A percentile compares a stretch with the other conserved stretches of the same genome.
phyloP scores from a whole-genome alignment of 1,284 basidiomycete species.

The Ceratobasidium sp. region DNA sequence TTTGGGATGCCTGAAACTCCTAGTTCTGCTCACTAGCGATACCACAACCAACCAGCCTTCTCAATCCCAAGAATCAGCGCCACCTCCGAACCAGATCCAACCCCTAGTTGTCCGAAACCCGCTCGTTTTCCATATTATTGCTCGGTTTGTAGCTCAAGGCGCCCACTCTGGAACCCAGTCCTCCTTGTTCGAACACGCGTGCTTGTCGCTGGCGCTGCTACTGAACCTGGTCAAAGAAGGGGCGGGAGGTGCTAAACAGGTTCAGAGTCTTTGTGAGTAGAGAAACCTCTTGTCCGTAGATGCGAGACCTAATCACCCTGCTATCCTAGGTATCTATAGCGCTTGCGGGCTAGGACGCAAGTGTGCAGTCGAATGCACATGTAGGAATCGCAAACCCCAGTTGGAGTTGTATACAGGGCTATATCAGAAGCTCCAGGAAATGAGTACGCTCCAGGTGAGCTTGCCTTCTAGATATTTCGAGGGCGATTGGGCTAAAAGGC shows the following conservation, averaged over 20 bases:
- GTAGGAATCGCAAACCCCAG: conserved; percentile 28
- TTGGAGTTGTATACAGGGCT: conserved; percentile 16
- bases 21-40: conserved; percentile 49
- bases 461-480: neutral
- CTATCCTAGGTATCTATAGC: conserved; percentile 62
- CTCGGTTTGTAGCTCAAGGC: conserved; percentile 33
- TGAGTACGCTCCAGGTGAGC: conserved; percentile 29
- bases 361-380: conserved; percentile 25
- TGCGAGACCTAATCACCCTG: conserved; percentile 10
- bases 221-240: conserved; percentile 76
- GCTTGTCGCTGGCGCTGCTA: conserved; percentile 75
- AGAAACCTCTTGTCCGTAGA: conserved; percentile 19
- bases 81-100: conserved; percentile 62
- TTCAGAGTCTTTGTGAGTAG: conserved; percentile 64
- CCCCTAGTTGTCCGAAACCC: conserved; percentile 61
- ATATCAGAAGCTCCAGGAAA: conserved; percentile 11
- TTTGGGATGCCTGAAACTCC: conserved; percentile 23
- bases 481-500: neutral
- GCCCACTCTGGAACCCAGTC: conserved; percentile 9
- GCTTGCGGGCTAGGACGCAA: conserved; percentile 58
- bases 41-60: conserved; percentile 51
- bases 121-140: conserved; percentile 54
- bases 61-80: conserved; percentile 60
- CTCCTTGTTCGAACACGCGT: conserved; percentile 67
- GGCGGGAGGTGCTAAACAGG: conserved; percentile 61